These are phyloP conservation scores for Pichia occidentalis DNA, from an alignment of 805 yeast species.

Conservation along the genomic window DNA sequence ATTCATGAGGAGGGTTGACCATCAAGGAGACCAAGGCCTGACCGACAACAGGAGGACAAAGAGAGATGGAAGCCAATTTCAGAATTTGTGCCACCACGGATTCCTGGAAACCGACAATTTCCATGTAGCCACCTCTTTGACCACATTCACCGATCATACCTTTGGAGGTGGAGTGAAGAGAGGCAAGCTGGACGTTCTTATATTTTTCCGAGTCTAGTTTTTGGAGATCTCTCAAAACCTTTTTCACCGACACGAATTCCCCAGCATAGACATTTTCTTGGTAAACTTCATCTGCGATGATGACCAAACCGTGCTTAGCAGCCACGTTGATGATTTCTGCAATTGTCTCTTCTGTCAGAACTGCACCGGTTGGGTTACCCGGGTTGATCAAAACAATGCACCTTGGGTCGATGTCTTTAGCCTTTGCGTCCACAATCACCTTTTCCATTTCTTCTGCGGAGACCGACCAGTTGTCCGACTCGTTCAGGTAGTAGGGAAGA, in stretches of 20 bases:
- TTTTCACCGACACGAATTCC: conserved; percentile 77
- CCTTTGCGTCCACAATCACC: conserved; percentile 42
- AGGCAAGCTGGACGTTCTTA: conserved; percentile 77
- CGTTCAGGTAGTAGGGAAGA: conserved; percentile 82
- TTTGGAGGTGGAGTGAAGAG: conserved; percentile 94
- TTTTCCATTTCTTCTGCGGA: conserved; percentile 57
- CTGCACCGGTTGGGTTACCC: conserved; percentile 96
- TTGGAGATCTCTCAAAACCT: conserved; percentile 63
- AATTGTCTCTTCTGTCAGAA: conserved; percentile 59
- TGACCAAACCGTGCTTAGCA: conserved; percentile 74
- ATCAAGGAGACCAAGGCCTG: conserved; percentile 89
- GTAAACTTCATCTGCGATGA: conserved; percentile 96
- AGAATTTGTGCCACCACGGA: conserved; percentile 66
- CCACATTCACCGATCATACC: conserved; percentile 99
- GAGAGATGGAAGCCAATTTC: conserved; percentile 83
- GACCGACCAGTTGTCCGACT: conserved; percentile 77
- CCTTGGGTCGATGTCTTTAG: conserved; percentile 56
- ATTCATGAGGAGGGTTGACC: conserved; percentile 82
- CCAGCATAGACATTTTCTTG: conserved; percentile 87
- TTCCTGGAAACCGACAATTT: conserved; percentile 69
- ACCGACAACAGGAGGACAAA: conserved; percentile 93
- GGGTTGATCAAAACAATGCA: conserved; percentile 93
- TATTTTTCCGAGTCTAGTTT: conserved; percentile 42
- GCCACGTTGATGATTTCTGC: conserved; percentile 70
- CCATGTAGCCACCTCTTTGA: conserved; percentile 99